phyloP scores from a whole-genome alignment of 768 basidiomycete species.

The Tulasnella sp. region DNA sequence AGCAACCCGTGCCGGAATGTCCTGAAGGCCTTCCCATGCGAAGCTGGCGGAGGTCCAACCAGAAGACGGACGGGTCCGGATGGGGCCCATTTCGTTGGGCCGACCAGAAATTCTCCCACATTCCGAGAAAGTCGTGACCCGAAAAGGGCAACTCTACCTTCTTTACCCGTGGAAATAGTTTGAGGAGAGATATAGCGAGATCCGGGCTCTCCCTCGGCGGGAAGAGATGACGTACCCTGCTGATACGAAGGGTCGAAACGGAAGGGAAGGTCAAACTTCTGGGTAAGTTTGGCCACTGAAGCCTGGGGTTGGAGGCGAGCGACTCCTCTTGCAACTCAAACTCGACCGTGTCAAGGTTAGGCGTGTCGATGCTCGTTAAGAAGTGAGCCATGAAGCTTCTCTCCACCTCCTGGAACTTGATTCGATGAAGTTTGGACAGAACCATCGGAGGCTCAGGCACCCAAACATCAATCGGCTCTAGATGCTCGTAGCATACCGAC shows the following conservation, averaged over 20 bases:
- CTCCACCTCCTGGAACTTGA: conserved; percentile 2
- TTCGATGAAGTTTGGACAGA: background rate
- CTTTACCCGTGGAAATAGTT: background rate
- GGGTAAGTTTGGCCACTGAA: background rate
- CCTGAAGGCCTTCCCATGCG: background rate
- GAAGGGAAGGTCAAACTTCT: background rate
- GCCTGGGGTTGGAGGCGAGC: background rate
- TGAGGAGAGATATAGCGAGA: background rate
- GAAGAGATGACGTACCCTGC: background rate
- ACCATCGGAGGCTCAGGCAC: background rate
- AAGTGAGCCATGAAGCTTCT: conserved; percentile 1
- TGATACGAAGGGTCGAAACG: conserved; percentile 1
- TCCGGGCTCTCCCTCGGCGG: background rate
- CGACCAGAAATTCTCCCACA: background rate
- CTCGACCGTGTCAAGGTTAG: conserved; percentile 1
- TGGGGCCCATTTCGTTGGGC: background rate
- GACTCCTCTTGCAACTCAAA: background rate
- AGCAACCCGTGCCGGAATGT: background rate
- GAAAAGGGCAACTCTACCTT: background rate
- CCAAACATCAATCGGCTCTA: background rate
- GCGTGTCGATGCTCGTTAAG: background rate
- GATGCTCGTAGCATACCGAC: background rate
- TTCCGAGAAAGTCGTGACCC: background rate
- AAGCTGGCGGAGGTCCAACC: background rate
- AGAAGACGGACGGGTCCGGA: background rate